Base-by-base conservation (phyloP, 1,284 basidiomycete species). In the Pseudomicrostroma phylloplanum region DNA sequence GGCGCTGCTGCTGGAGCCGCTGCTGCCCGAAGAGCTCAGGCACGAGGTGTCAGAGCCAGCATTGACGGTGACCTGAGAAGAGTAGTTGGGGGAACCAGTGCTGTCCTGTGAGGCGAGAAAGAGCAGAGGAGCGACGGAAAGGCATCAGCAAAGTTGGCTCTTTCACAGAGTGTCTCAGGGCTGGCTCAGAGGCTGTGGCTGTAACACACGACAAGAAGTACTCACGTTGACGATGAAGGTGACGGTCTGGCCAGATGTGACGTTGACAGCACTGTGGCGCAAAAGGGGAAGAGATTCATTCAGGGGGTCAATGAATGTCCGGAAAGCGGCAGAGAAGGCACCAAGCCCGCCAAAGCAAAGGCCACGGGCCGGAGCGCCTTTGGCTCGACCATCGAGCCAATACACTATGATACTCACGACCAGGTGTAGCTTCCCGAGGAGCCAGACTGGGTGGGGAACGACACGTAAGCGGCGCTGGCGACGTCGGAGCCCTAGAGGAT, bases 211-310 rank as follows among this genome's bases (percentile, higher is more conserved):
- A 9, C 30, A 36, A 36, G 30, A 36, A 9, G 9, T 36, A 36
- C 30, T 36, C 30, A 36, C 30, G 56, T 65, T 64, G 55, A 79
- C 63, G 55, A 67, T 64, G 46, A 80, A 63, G 58, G 77, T 79
- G 59, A 78, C 66, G 55, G 64, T 64, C 48, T 76, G 77, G 49
- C 77, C 77, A 4, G 69, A 58, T 51, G 72, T 57, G 49, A 79
- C 39, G 70, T 78, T 69, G 62, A 78, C 75, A 55, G 55, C 71
- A 15, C 46, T 48, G 12, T n/a, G 46, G 46, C 17, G 46, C 46
- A 11, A 48, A 11, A 11, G 46, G 23, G 12, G 23, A 11, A 48
- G 46, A 48, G 46, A n/a, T n/a, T 12, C 42, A 43, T 12, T n/a
- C n/a, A n/a, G 9, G 46, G 46, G 12, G 46, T n/a, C 46, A 48